Conservation (phyloP, 352 stramenopile species). For the Phytophthora pluvialis region DNA sequence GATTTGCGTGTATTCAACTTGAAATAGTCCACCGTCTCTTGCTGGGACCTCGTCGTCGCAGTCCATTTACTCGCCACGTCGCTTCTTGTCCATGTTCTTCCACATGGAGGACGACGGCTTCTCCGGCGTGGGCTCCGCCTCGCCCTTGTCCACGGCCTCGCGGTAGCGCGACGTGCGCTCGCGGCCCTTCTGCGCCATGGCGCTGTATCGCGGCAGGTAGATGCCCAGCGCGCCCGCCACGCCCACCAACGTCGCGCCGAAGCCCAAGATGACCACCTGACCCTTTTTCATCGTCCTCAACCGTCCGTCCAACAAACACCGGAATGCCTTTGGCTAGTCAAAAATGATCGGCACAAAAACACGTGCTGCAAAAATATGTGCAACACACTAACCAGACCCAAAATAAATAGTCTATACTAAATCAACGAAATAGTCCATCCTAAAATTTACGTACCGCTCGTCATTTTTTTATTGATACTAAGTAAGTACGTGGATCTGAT, state of each 20-base stretch:
- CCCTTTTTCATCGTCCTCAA: conserved; percentile 36
- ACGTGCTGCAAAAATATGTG: conserved; percentile 1
- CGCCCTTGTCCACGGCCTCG: conserved; percentile 23
- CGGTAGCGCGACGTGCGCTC: conserved; percentile 40
- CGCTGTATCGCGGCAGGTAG: conserved; percentile 54
- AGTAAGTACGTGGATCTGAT: conserved; percentile 2
- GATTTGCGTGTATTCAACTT: conserved; percentile 7
- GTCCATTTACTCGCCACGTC: conserved; percentile 24
- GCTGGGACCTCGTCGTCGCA: neutral
- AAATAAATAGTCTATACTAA: neutral
- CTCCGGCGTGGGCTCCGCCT: neutral
- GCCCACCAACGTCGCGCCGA: conserved; percentile 42
- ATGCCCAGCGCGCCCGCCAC: conserved; percentile 41
- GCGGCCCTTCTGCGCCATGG: conserved; percentile 43
- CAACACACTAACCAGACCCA: neutral
- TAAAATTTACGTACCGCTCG: conserved; percentile 1
- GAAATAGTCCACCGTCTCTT: neutral
- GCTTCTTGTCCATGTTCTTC: conserved; percentile 56
- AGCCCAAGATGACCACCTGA: conserved; percentile 39
- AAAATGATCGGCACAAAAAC: conserved; percentile 18
- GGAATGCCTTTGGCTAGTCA: neutral
- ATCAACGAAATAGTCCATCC: no score
- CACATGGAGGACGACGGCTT: conserved; percentile 51
- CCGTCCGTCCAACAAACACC: neutral
- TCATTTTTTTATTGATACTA: conserved; percentile 5